Evolutionary conservation across 495 filamentous ascomycete genomes (phyloP).

Genomic region (Penicillium macrosclerotiorum): DNA sequence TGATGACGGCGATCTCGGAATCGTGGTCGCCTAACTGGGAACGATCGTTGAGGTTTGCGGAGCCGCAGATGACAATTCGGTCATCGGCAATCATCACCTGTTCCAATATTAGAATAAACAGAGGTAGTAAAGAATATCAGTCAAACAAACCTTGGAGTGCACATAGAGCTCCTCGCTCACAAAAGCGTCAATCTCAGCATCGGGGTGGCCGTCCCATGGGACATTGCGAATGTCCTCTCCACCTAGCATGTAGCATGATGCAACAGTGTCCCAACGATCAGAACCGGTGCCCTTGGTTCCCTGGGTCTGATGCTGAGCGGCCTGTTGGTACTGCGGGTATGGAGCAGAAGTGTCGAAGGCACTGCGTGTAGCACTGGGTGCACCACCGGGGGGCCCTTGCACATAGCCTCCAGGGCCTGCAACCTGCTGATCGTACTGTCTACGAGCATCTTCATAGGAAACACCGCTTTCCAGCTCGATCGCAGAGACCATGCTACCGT

Average conservation of each 20-base stretch:
- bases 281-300: conserved; percentile 29
- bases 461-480: conserved; percentile 70
- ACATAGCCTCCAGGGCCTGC: conserved; percentile 38
- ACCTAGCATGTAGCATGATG: conserved; percentile 79
- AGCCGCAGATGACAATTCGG: conserved; percentile 82
- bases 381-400: conserved; percentile 15
- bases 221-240: conserved; percentile 72
- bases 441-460: conserved; percentile 67
- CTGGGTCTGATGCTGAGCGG: conserved; percentile 45
- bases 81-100: conserved; percentile 89
- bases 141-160: conserved; percentile 68
- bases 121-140: neutral
- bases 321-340: conserved; percentile 66
- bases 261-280: conserved; percentile 71
- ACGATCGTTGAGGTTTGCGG: conserved; percentile 92
- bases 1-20: conserved; percentile 77
- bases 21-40: conserved; percentile 87
- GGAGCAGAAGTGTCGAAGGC: conserved; percentile 42
- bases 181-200: conserved; percentile 80
- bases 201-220: conserved; percentile 70
- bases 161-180: conserved; percentile 94
- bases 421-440: conserved; percentile 58
- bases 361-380: conserved; percentile 24
- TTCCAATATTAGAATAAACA: conserved; percentile 15
- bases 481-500: conserved; percentile 57